phyloP scores from a whole-genome alignment of 768 basidiomycete species.

The Boletus pseudo-olivaceus region DNA sequence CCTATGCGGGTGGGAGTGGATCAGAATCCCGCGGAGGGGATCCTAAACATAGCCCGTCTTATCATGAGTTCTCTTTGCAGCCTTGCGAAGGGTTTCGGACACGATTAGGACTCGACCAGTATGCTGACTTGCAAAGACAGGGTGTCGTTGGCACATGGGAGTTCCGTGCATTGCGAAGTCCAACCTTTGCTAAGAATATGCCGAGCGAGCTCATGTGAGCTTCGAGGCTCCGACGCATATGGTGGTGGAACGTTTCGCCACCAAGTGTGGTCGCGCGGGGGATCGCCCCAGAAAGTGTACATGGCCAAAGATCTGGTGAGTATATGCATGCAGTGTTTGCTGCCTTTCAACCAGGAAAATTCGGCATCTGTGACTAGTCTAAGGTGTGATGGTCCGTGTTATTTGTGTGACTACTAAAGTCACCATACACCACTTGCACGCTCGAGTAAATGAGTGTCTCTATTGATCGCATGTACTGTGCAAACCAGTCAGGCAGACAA shows the following conservation, averaged over 20 bases:
- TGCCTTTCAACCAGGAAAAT: too few species aligned
- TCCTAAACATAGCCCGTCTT: constrained; percentile 8
- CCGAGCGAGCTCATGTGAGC: not conserved
- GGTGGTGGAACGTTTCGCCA: not conserved
- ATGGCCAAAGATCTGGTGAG: too few species aligned
- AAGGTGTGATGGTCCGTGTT: too few species aligned
- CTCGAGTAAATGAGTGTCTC: not conserved
- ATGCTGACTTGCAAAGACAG: not conserved
- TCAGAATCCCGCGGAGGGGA: not conserved
- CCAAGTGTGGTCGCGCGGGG: too few species aligned
- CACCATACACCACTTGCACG: too few species aligned
- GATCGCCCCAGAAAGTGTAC: not conserved
- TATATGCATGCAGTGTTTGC: too few species aligned
- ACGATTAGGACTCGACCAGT: not conserved
- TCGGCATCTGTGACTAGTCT: too few species aligned
- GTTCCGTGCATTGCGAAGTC: too few species aligned
- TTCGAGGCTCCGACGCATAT: not conserved
- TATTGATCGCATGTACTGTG: constrained; percentile 3
- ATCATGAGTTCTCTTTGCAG: not conserved
- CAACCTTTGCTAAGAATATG: not conserved
- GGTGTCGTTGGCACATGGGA: not conserved
- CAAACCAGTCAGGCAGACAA: constrained; percentile 2
- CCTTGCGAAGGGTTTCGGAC: not conserved
- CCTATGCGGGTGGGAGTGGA: not conserved
- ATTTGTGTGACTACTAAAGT: too few species aligned